Evolutionary conservation across 495 filamentous ascomycete genomes (phyloP).

Genomic region (Podospora bellae-mahoneyi): DNA sequence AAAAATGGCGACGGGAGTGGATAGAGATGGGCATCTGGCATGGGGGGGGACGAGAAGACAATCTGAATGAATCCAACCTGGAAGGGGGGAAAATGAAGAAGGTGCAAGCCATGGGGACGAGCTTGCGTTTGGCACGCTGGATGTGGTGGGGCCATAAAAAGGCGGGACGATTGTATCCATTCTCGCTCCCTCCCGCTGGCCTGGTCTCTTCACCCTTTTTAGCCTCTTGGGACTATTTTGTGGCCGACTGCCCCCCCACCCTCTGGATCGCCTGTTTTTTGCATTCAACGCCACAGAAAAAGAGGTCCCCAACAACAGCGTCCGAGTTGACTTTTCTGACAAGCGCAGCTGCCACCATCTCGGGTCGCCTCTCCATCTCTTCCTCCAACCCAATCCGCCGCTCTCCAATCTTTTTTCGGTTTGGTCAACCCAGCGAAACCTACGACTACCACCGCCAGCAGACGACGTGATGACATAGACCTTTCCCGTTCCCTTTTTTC

Average conservation of each 20-base stretch:
- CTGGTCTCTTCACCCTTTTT: slow-evolving; percentile 6
- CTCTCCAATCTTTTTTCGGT: slow-evolving; percentile 12
- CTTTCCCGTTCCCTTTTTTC: slow-evolving; percentile 7
- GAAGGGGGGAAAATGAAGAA: not conserved
- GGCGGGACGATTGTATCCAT: not conserved
- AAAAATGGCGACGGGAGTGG: not conserved
- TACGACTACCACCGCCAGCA: slow-evolving; percentile 20
- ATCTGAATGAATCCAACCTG: no score
- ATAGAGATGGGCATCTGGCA: not conserved
- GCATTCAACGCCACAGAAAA: slow-evolving; percentile 25
- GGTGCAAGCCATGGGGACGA: not conserved
- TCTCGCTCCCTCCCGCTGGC: not conserved
- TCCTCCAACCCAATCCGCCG: slow-evolving; percentile 5
- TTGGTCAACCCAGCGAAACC: slow-evolving; percentile 7
- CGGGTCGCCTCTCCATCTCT: slow-evolving; percentile 24
- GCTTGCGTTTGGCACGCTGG: not conserved
- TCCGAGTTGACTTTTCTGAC: slow-evolving; percentile 18
- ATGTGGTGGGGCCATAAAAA: not conserved
- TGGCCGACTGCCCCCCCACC: not conserved
- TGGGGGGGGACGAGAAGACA: no score
- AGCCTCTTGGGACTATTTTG: slow-evolving; percentile 12
- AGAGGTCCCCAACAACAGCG: slow-evolving; percentile 23
- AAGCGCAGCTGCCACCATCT: slow-evolving; percentile 27
- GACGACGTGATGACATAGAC: slow-evolving; percentile 28
- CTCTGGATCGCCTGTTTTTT: no score